Conservation (phyloP, 2,329 filamentous ascomycete species). For the Dendryphion nanum region DNA sequence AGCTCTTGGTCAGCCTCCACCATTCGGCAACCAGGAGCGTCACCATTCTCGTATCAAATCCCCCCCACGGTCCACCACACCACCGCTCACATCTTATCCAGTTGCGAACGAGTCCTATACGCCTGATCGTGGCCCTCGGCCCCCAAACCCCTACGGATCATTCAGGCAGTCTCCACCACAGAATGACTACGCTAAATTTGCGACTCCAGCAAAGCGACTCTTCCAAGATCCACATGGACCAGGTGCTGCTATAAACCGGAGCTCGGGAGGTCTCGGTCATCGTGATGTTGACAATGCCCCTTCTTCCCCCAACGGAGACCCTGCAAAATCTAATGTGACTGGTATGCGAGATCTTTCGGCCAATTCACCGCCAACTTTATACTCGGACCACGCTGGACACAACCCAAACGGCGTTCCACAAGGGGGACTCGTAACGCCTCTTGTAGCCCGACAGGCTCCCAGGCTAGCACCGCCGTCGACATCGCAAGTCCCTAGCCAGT, state of each 20-base stretch:
- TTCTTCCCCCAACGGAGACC: constrained; percentile 31
- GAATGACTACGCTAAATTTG: constrained; percentile 27
- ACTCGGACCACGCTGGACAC: constrained; percentile 33
- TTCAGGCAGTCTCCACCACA: constrained; percentile 33
- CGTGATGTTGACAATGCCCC: neutral
- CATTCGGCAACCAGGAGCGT: constrained; percentile 17
- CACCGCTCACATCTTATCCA: constrained; percentile 48
- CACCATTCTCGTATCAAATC: constrained; percentile 34
- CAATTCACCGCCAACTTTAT: constrained; percentile 37
- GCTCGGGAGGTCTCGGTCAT: constrained; percentile 1
- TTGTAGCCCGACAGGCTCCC: constrained; percentile 70
- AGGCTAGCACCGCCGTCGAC: constrained; percentile 77
- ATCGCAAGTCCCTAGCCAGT: constrained; percentile 76
- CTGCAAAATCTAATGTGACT: constrained; percentile 28
- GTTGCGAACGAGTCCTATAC: constrained; percentile 54
- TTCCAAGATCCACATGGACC: constrained; percentile 25
- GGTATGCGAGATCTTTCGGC: constrained; percentile 33
- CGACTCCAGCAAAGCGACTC: constrained; percentile 35
- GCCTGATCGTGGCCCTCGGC: constrained; percentile 52
- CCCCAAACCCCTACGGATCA: constrained; percentile 15
- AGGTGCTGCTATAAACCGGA: constrained; percentile 8
- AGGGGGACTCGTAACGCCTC: constrained; percentile 58
- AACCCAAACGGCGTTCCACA: constrained; percentile 26
- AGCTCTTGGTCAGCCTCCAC: constrained; percentile 22
- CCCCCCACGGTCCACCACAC: constrained; percentile 47